Conservation (phyloP, 2,329 filamentous ascomycete genomes). For the Cytospora piceae region DNA sequence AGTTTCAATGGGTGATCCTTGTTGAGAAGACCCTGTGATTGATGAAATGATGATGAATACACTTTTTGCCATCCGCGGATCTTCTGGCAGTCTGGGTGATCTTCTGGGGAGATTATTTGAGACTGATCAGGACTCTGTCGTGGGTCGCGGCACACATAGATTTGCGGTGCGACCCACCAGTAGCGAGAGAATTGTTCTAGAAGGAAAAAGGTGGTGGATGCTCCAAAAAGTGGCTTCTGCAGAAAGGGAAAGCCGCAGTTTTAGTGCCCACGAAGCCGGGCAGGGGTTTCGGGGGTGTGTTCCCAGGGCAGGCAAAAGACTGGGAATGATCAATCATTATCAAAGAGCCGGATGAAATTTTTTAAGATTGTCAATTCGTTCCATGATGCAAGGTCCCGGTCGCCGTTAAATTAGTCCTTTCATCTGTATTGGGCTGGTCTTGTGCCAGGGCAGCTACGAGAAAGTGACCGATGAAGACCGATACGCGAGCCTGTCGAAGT, state of each 20-base stretch:
- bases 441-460: conserved; percentile 3
- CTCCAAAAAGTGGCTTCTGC: not conserved
- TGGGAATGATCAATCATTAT: conserved; percentile 7
- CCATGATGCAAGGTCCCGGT: conserved; percentile 24
- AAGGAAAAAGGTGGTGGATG: conserved; percentile 23
- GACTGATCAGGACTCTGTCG: conserved; percentile 21
- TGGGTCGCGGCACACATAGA: conserved; percentile 23
- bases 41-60: conserved; percentile 3
- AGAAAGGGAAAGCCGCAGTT: conserved; percentile 11
- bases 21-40: not conserved
- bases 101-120: conserved; percentile 25
- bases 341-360: conserved; percentile 8
- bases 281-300: not conserved
- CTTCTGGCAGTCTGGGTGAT: too few species aligned
- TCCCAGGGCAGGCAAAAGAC: conserved; percentile 15
- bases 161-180: conserved; percentile 23
- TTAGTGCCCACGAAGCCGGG: not conserved
- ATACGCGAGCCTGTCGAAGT: conserved; percentile 14
- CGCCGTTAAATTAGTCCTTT: conserved; percentile 7
- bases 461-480: conserved; percentile 22
- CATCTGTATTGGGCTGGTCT: conserved; percentile 9
- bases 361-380: conserved; percentile 16
- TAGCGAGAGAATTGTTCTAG: conserved; percentile 29
- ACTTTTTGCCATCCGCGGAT: conserved; percentile 7
- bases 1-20: not conserved